Percentiles rank a stretch among this genome's conserved stretches.
Evolutionary conservation across 2,329 filamentous ascomycete species (phyloP).

Genomic region (Trichoderma endophyticum): DNA sequence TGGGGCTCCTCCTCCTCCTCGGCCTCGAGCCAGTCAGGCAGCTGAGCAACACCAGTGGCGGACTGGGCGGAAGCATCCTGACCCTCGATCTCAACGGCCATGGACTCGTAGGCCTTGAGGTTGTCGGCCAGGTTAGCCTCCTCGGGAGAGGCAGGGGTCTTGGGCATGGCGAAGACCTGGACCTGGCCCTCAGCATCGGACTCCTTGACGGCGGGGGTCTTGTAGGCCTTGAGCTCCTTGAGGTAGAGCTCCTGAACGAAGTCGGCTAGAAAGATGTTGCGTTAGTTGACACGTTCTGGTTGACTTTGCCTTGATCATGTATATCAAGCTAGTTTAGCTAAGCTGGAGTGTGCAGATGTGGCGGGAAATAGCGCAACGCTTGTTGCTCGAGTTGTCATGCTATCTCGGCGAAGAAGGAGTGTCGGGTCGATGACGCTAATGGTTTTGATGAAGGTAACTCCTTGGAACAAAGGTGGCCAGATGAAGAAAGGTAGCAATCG

Average conservation of each 20-base stretch:
- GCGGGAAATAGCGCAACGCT: conserved; percentile 16
- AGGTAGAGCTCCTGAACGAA: conserved; percentile 98
- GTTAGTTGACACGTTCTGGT: conserved; percentile 26
- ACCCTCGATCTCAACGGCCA: conserved; percentile 93
- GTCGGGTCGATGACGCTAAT: not conserved
- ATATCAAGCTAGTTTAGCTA: conserved; percentile 2
- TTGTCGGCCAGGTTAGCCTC: conserved; percentile 89
- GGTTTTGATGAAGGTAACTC: not conserved
- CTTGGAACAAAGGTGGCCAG: not conserved
- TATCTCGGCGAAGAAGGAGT: not conserved
- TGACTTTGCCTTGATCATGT: not conserved
- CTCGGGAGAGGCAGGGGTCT: conserved; percentile 83
- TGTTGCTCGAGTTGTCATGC: not conserved
- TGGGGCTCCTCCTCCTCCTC: conserved; percentile 56
- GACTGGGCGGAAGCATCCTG: conserved; percentile 63
- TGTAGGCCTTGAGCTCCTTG: conserved; percentile 93
- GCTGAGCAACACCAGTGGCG: conserved; percentile 54
- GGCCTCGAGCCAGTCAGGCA: conserved; percentile 79
- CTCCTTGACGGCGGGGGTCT: conserved; percentile 77
- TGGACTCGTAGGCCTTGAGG: conserved; percentile 90
- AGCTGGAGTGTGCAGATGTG: not conserved
- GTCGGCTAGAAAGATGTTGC: conserved; percentile 63
- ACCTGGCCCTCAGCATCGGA: conserved; percentile 87
- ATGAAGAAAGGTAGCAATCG: not conserved
- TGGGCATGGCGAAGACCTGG: conserved; percentile 78